A percentile compares a stretch with the other conserved stretches of the same genome.
Conservation (phyloP, 176 grass and related monocot genomes). For the Aegilops bicornis region DNA sequence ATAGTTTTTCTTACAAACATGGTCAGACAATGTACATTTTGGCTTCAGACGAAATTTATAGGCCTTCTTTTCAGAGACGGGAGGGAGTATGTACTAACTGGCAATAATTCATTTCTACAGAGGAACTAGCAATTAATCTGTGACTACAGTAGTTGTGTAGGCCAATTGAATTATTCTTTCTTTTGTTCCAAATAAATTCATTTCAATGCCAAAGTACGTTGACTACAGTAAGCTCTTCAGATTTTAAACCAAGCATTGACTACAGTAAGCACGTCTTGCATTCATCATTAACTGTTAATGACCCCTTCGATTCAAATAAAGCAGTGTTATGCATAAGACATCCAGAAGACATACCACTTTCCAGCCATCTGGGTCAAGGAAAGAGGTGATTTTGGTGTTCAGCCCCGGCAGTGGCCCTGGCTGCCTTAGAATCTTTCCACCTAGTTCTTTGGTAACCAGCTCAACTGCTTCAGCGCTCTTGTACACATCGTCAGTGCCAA, state of each 20-base stretch:
- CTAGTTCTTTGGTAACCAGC: slow-evolving; percentile 69
- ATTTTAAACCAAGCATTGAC: background rate
- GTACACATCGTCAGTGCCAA: slow-evolving; percentile 97
- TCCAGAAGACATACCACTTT: slow-evolving; percentile 72
- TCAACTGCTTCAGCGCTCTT: slow-evolving; percentile 80
- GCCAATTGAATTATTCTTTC: background rate
- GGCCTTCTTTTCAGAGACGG: too few relatives aligned
- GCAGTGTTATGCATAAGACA: background rate
- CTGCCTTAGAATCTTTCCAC: slow-evolving; percentile 85
- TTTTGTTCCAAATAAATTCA: background rate
- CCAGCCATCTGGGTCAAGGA: slow-evolving; percentile 99
- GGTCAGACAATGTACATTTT: too few relatives aligned
- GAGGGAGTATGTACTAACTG: background rate
- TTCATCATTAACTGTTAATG: background rate
- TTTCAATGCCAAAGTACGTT: background rate
- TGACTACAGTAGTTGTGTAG: background rate
- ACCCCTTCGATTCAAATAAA: background rate
- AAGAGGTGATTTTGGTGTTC: slow-evolving; percentile 89
- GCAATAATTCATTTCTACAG: background rate
- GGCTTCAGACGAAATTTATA: too few relatives aligned
- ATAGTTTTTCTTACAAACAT: too few relatives aligned
- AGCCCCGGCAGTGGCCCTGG: slow-evolving; percentile 82
- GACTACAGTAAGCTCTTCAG: background rate
- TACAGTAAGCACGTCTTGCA: background rate
- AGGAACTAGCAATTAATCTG: background rate